Conservation (phyloP, 2,329 filamentous ascomycete genomes). For the Metarhizium guizhouense region DNA sequence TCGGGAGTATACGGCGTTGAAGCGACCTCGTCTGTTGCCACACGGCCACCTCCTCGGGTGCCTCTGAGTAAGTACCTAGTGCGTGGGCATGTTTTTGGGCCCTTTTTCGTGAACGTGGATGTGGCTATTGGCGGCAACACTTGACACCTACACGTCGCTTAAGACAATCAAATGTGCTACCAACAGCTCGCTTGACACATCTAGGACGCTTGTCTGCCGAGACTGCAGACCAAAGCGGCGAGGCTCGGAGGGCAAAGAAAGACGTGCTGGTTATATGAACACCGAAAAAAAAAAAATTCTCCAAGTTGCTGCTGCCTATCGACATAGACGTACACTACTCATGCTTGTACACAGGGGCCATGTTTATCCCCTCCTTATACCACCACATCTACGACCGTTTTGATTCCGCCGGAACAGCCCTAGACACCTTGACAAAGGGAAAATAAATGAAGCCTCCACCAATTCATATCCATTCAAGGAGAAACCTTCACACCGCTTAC, state of each 20-base stretch:
- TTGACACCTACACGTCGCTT: not conserved
- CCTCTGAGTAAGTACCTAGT: no score
- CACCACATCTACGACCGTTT: not conserved
- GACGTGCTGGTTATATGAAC: no score
- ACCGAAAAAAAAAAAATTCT: no score
- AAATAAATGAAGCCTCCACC: not conserved
- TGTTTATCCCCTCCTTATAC: conserved; percentile 2
- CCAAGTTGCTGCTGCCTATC: not conserved
- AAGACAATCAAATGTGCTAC: not conserved
- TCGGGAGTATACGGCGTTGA: no score
- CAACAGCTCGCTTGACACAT: no score
- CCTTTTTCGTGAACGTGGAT: not conserved
- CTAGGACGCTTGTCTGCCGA: no score
- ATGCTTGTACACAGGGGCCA: conserved; percentile 5
- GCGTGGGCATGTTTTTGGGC: not conserved
- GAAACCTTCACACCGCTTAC: not conserved
- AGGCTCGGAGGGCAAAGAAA: no score
- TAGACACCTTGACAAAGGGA: conserved; percentile 1
- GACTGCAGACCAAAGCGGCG: not conserved
- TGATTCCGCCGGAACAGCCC: not conserved
- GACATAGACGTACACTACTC: conserved; percentile 9
- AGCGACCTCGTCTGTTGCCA: no score
- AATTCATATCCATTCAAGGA: not conserved
- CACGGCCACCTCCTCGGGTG: no score
- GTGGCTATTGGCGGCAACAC: not conserved